Conservation (phyloP, 2,329 filamentous ascomycete species). For the Cercospora beticola region DNA sequence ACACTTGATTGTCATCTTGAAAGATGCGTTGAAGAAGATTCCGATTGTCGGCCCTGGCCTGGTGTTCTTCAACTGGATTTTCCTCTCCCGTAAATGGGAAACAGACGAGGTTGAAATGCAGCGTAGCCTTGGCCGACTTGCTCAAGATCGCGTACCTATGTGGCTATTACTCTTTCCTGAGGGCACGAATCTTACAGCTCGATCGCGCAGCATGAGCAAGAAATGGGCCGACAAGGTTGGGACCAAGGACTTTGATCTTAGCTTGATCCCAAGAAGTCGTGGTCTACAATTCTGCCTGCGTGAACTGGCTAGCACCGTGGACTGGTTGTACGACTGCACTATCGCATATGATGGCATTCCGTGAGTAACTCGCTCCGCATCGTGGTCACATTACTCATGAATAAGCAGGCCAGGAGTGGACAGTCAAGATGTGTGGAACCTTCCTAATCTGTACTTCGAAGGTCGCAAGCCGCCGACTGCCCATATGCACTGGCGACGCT, state of each 20-base stretch:
- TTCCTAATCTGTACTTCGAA: constrained; percentile 82
- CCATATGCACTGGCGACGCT: constrained; percentile 97
- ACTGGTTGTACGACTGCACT: constrained; percentile 90
- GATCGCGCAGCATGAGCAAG: constrained; percentile 67
- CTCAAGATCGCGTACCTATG: constrained; percentile 64
- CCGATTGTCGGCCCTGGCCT: constrained; percentile 80
- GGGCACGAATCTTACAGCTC: constrained; percentile 75
- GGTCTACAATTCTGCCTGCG: constrained; percentile 77
- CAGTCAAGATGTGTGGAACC: constrained; percentile 82
- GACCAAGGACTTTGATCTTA: constrained; percentile 67
- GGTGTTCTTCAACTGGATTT: constrained; percentile 86
- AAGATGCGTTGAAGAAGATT: constrained; percentile 79
- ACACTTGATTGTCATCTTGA: constrained; percentile 85
- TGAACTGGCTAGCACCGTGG: constrained; percentile 70
- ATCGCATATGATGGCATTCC: constrained; percentile 92
- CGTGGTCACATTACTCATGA: constrained; percentile 15
- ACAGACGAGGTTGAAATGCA: constrained; percentile 73
- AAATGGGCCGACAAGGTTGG: constrained; percentile 74
- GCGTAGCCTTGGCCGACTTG: constrained; percentile 71
- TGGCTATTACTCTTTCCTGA: constrained; percentile 88
- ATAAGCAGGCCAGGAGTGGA: constrained; percentile 63
- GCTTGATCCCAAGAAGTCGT: constrained; percentile 75
- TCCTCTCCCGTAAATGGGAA: constrained; percentile 87
- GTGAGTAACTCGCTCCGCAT: constrained; percentile 57
- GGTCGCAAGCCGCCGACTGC: constrained; percentile 88